A percentile compares a stretch with the other conserved stretches of the same genome.
phyloP scores from a whole-genome alignment of 768 basidiomycete genomes.

The Tulasnella sp. region DNA sequence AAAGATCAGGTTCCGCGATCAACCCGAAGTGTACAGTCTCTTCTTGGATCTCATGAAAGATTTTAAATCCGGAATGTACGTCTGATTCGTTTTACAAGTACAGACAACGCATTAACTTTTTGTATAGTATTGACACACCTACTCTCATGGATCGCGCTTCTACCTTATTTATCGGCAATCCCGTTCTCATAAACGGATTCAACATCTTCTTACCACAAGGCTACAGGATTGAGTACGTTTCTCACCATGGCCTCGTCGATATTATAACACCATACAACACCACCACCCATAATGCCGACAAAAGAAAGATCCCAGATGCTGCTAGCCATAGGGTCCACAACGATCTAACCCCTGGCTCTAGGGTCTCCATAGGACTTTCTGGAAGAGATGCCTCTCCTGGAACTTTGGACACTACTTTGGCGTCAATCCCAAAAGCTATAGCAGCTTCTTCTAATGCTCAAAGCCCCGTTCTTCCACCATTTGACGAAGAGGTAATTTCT shows the following conservation, averaged over 20 bases:
- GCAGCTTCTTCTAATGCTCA: neutral
- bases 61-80: slow-evolving; percentile 30
- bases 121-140: slow-evolving; percentile 34
- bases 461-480: neutral
- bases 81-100: neutral
- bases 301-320: slow-evolving; percentile 2
- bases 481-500: neutral
- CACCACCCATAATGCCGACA: slow-evolving; percentile 22
- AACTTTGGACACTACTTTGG: too few species aligned
- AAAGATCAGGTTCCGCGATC: slow-evolving; percentile 29
- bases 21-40: slow-evolving; percentile 30
- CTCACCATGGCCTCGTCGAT: slow-evolving; percentile 36
- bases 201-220: slow-evolving; percentile 39
- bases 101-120: slow-evolving; percentile 19
- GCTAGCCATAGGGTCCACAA: neutral
- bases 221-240: slow-evolving; percentile 30
- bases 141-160: slow-evolving; percentile 39
- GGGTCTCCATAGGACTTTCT: neutral
- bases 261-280: slow-evolving; percentile 27
- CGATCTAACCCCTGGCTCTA: neutral
- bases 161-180: slow-evolving; percentile 34
- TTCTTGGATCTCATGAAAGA: slow-evolving; percentile 34
- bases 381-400: neutral
- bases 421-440: neutral
- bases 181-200: slow-evolving; percentile 37